A percentile compares a stretch with the other conserved stretches of the same genome.
These are phyloP conservation scores for Patellifolia procumbens DNA, from an alignment of 179 eudicot genomes.

Conservation along the genomic window DNA sequence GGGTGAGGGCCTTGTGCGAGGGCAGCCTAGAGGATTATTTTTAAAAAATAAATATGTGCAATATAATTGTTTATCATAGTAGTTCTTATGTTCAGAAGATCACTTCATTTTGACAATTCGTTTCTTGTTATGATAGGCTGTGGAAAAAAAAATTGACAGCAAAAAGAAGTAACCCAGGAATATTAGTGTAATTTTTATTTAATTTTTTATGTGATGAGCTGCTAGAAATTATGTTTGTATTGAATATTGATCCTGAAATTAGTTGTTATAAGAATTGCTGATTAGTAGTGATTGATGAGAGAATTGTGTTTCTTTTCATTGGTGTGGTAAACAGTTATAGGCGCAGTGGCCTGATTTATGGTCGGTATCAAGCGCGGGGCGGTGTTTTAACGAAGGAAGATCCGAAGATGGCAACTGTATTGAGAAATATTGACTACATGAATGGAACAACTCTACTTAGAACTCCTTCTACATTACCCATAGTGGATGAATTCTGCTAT, in stretches of 20 bases:
- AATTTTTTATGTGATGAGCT: background rate
- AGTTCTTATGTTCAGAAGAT: background rate
- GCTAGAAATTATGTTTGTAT: background rate
- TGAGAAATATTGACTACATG: slow-evolving; percentile 38
- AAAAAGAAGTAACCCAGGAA: background rate
- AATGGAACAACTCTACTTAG: slow-evolving; percentile 59
- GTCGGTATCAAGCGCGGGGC: background rate
- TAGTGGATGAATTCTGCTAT: slow-evolving; percentile 76
- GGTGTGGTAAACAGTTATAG: background rate
- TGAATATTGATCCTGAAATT: background rate
- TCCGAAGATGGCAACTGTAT: slow-evolving; percentile 34
- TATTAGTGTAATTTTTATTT: background rate
- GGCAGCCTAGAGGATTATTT: too few relatives aligned
- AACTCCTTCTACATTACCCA: slow-evolving; percentile 44
- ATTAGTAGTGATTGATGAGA: background rate
- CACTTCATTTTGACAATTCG: background rate
- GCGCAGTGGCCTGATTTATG: slow-evolving; percentile 10
- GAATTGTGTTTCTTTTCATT: background rate
- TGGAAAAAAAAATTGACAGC: background rate
- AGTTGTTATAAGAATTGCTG: background rate
- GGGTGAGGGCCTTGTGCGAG: too few relatives aligned
- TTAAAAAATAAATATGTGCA: too few relatives aligned
- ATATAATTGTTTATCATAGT: background rate
- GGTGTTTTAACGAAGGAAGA: slow-evolving; percentile 44
- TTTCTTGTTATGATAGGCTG: background rate